Evolutionary conservation across 495 filamentous ascomycete genomes (phyloP).

Genomic region (Astrocystis sublimbata): DNA sequence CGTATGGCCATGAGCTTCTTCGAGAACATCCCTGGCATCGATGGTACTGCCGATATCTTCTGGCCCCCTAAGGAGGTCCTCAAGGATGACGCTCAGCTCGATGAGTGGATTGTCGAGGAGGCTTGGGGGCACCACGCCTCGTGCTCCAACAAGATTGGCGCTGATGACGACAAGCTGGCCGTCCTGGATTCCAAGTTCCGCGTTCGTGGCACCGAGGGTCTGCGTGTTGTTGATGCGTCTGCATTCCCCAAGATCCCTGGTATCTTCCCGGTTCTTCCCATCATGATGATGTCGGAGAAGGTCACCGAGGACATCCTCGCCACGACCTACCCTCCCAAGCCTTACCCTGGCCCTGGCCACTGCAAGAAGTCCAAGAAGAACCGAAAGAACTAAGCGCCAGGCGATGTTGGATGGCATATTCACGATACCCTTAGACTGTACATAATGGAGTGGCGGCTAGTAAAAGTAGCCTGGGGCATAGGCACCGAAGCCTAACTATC

Average conservation of each 20-base stretch:
- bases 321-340: background rate
- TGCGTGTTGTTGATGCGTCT: conserved; percentile 64
- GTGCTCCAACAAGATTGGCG: conserved; percentile 59
- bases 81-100: conserved; percentile 39
- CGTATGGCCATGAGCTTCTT: conserved; percentile 37
- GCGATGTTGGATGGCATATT: background rate
- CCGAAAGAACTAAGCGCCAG: background rate
- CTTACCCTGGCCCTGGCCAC: background rate
- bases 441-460: conserved; percentile 9
- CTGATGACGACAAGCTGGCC: conserved; percentile 54
- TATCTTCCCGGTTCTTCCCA: conserved; percentile 48
- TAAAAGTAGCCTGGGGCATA: background rate
- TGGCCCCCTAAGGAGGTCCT: conserved; percentile 47
- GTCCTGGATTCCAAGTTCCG: conserved; percentile 60
- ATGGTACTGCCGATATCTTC: conserved; percentile 51
- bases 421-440: conserved; percentile 11
- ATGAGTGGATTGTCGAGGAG: conserved; percentile 51
- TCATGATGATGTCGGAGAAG: conserved; percentile 59
- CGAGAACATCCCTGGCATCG: conserved; percentile 49
- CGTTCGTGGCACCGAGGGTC: conserved; percentile 55
- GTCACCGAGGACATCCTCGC: conserved; percentile 53
- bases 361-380: conserved; percentile 12
- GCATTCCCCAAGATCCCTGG: conserved; percentile 56
- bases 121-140: conserved; percentile 64
- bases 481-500: background rate